These are phyloP conservation scores for Fimicolochytrium jonesii DNA, from an alignment of 192 early-diverging fungal genomes.

Conservation along the genomic window DNA sequence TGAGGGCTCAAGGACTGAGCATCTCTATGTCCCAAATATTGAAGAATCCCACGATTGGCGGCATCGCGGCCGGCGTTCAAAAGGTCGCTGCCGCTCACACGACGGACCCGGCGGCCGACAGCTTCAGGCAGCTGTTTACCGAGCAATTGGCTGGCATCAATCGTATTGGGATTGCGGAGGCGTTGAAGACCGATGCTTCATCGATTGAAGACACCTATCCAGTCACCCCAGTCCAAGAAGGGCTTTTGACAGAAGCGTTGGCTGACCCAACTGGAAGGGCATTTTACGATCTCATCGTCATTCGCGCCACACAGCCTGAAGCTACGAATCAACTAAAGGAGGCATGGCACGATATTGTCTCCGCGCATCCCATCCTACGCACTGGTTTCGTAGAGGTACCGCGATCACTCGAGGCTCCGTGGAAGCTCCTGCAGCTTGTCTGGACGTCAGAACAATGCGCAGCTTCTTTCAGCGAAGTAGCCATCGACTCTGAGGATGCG, in stretches of 20 bases:
- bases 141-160: neutral
- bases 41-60: slow-evolving; percentile 1
- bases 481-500: no score
- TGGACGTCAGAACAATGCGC: neutral
- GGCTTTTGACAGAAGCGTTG: slow-evolving; percentile 4
- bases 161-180: no score
- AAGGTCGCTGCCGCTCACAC: no score
- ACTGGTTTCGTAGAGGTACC: neutral
- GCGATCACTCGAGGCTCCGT: neutral
- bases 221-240: slow-evolving; percentile 24
- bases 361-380: neutral
- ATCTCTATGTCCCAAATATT: slow-evolving; percentile 4
- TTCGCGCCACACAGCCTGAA: neutral
- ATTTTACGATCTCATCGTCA: slow-evolving; percentile 2
- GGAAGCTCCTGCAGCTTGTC: neutral
- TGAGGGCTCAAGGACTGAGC: neutral
- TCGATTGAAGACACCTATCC: slow-evolving; percentile 8
- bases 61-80: neutral
- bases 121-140: neutral
- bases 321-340: neutral
- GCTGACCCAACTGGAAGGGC: neutral
- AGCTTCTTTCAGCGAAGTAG: no score
- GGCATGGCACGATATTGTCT: neutral
- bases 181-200: neutral
- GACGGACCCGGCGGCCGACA: neutral